Percentiles rank a stretch among this genome's conserved stretches.
Evolutionary conservation across 768 basidiomycete genomes (phyloP).

Genomic region (Lactifluus hygrophoroides): DNA sequence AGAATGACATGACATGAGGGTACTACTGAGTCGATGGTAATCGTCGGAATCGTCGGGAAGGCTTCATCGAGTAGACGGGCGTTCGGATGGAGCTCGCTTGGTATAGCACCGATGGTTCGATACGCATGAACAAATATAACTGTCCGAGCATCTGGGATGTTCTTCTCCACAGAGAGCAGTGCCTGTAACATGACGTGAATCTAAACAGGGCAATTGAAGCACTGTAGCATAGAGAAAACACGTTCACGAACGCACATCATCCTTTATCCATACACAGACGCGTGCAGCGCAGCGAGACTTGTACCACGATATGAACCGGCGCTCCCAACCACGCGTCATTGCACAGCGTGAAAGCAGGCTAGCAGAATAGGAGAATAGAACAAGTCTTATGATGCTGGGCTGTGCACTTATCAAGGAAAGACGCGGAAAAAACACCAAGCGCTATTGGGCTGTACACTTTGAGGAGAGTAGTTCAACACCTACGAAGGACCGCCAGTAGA

Average conservation of each 20-base stretch:
- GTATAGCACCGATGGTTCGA: slow-evolving; percentile 9
- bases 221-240: neutral
- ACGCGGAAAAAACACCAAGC: slow-evolving; percentile 13
- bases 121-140: slow-evolving; percentile 20
- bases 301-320: slow-evolving; percentile 12
- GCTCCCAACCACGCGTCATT: neutral
- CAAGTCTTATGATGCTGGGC: slow-evolving; percentile 4
- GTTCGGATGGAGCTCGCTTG: slow-evolving; percentile 21
- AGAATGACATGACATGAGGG: neutral
- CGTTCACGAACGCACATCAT: slow-evolving; percentile 7
- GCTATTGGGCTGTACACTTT: slow-evolving; percentile 15
- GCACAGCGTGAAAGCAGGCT: slow-evolving; percentile 7
- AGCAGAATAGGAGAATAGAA: slow-evolving; percentile 4
- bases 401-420: slow-evolving; percentile 14
- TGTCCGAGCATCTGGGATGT: slow-evolving; percentile 16
- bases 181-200: slow-evolving; percentile 20
- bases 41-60: slow-evolving; percentile 20
- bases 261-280: slow-evolving; percentile 20
- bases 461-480: too few relatives aligned
- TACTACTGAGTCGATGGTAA: slow-evolving; percentile 17
- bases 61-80: slow-evolving; percentile 20
- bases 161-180: slow-evolving; percentile 16
- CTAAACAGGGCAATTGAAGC: neutral
- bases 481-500: too few relatives aligned
- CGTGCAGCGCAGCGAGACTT: slow-evolving; percentile 12